phyloP scores from a whole-genome alignment of 78 protist species.

The Cavenderia fasciculata region DNA sequence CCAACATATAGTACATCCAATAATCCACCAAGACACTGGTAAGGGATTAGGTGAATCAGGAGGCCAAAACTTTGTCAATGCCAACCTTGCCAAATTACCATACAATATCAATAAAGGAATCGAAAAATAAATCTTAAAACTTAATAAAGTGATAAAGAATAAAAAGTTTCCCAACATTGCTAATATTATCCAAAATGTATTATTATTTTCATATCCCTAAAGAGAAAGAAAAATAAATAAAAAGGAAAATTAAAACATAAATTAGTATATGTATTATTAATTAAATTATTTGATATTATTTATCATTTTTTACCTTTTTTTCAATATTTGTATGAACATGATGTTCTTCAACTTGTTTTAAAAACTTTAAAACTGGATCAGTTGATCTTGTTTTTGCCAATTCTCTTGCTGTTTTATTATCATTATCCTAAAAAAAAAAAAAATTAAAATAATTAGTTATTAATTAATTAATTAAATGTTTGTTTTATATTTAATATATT shows the following conservation, averaged over 20 bases:
- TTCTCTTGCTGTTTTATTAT: slow-evolving; percentile 29
- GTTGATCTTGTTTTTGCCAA: slow-evolving; percentile 56
- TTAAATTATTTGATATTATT: too few relatives aligned
- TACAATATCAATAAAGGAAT: slow-evolving; percentile 6
- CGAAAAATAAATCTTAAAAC: not conserved
- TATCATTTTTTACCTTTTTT: too few relatives aligned
- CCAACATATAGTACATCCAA: slow-evolving; percentile 55
- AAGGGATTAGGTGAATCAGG: slow-evolving; percentile 8
- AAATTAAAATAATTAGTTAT: too few relatives aligned
- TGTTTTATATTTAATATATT: too few relatives aligned
- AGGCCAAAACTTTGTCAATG: slow-evolving; percentile 18
- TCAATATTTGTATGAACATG: too few relatives aligned
- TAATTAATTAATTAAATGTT: too few relatives aligned
- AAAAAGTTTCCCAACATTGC: slow-evolving; percentile 30
- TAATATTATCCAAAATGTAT: slow-evolving; percentile 28
- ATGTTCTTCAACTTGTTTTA: too few relatives aligned
- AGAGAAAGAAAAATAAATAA: too few relatives aligned
- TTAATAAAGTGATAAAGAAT: slow-evolving; percentile 18
- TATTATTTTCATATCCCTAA: not conserved
- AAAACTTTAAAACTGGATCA: slow-evolving; percentile 19
- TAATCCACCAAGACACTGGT: slow-evolving; percentile 69
- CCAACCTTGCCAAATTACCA: slow-evolving; percentile 17
- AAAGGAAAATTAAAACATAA: too few relatives aligned
- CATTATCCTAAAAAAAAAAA: slow-evolving; percentile 24
- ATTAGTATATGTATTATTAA: too few relatives aligned